Conservation (phyloP, 2,329 filamentous ascomycete species). For the Trematosphaeria pertusa region DNA sequence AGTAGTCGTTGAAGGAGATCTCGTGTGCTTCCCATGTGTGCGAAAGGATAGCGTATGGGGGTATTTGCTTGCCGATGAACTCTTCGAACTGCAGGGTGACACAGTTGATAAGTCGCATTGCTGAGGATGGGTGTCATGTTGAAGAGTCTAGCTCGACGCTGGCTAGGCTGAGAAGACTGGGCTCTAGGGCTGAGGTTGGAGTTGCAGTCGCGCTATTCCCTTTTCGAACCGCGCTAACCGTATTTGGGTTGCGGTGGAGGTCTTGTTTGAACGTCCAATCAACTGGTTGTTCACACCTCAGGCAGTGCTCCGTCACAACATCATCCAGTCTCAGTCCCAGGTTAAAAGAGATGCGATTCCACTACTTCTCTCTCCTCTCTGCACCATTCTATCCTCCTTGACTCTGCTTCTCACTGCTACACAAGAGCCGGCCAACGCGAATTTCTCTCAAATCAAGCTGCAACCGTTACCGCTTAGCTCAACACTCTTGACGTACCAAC, state of each 20-base stretch:
- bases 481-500: too few species aligned
- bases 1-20: constrained; percentile 6
- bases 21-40: constrained; percentile 14
- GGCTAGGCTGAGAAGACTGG: too few species aligned
- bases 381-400: background rate
- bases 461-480: too few species aligned
- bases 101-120: constrained; percentile 10
- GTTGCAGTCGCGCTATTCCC: too few species aligned
- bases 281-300: constrained; percentile 13
- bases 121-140: too few species aligned
- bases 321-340: background rate
- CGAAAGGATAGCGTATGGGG: constrained; percentile 17
- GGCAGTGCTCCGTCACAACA: constrained; percentile 15
- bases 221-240: constrained; percentile 7
- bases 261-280: constrained; percentile 13
- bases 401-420: background rate
- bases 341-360: constrained; percentile 1
- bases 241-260: constrained; percentile 12
- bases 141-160: too few species aligned
- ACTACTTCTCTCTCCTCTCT: background rate
- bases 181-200: too few species aligned
- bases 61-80: constrained; percentile 1
- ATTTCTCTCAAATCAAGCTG: too few species aligned
- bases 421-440: too few species aligned
- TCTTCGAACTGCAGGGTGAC: constrained; percentile 3